Base-by-base conservation (phyloP, 768 basidiomycete genomes). In the Mrakia blollopis region DNA sequence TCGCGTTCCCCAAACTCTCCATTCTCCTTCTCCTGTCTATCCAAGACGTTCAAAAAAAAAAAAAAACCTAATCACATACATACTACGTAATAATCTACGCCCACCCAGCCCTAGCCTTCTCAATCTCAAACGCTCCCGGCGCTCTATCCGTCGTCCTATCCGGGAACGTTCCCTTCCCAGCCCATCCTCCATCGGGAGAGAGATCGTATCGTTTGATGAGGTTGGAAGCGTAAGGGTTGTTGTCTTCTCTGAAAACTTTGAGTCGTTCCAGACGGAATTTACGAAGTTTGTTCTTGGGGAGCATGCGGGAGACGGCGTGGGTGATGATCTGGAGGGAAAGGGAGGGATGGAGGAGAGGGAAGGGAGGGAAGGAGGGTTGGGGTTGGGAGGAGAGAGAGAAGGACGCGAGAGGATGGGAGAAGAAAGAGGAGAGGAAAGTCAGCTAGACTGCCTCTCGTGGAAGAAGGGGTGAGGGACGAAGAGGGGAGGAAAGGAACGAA, bases 261-360 rank as follows among this genome's bases (percentile, higher is more conserved):
- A 99, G 86, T 74, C 97, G 86, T 77, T 92, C 93, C 69, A 99
- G 84, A 50, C 97, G 88, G 65, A 92, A 87, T 67, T 96, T 92
- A 35, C 97, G 89, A 78, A 97, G 89, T 79, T 91, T 95, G 86
- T 99, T 99, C 85, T 98, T 99, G 47, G 96, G 97, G 74, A 99
- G 87, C 97, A 99, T 99, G 80, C 96, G 93, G 16, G 96, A 92
- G 6, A 99, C 97, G 5, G 97, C 97, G 79, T 93, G 89, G 18
- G 93, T 90, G 76, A 99, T 93, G 80, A 98, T 92, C 97, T 99
- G 82, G 7, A 50, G 5, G 62, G 28, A 32, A 68, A 11, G 57
- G 71, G 50, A 61, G 32, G 28, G 30, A 70, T 18, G 32, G 21
- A 28, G 25, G 57, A 32, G 23, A 21, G 23, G 21, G 35, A 10